A percentile compares a stretch with the other conserved stretches of the same genome.
Conservation (phyloP, 2,329 filamentous ascomycete genomes). For the Talaromyces sp. region DNA sequence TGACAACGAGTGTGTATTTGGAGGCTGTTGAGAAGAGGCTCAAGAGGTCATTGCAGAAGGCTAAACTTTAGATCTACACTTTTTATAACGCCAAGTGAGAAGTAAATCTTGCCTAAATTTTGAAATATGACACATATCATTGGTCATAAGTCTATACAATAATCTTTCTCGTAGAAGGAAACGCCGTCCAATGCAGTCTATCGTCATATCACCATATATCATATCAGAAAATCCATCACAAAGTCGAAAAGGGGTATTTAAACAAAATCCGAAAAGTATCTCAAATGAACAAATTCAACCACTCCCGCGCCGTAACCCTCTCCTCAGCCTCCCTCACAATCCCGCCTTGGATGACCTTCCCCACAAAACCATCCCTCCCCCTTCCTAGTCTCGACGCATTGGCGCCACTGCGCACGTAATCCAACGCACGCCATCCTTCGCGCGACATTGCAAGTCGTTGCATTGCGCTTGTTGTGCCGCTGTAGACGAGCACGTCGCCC, state of each 20-base stretch:
- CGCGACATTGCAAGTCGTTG: conserved; percentile 44
- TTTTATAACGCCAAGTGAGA: background rate
- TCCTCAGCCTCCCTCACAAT: conserved; percentile 37
- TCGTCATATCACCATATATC: background rate
- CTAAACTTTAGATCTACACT: conserved; percentile 22
- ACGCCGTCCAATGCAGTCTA: conserved; percentile 1
- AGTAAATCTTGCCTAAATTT: no score
- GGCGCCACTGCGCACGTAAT: conserved; percentile 37
- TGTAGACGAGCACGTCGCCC: conserved; percentile 45
- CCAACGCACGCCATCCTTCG: conserved; percentile 43
- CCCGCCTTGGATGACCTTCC: conserved; percentile 38
- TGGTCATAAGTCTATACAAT: background rate
- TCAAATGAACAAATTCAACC: conserved; percentile 21
- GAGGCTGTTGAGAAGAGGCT: conserved; percentile 87
- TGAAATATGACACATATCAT: background rate
- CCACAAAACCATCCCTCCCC: conserved; percentile 36
- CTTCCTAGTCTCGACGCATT: conserved; percentile 40
- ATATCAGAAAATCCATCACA: background rate
- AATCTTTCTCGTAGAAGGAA: background rate
- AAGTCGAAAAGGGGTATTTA: conserved; percentile 2
- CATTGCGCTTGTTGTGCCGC: conserved; percentile 36
- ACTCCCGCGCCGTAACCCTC: conserved; percentile 32
- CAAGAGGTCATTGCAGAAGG: conserved; percentile 62
- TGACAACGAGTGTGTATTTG: conserved; percentile 89
- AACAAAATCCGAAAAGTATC: background rate